Evolutionary conservation across 2,329 filamentous ascomycete species (phyloP), one percentile per base, ranked within the genome.

Genomic region (Trichoderma sp.): DNA sequence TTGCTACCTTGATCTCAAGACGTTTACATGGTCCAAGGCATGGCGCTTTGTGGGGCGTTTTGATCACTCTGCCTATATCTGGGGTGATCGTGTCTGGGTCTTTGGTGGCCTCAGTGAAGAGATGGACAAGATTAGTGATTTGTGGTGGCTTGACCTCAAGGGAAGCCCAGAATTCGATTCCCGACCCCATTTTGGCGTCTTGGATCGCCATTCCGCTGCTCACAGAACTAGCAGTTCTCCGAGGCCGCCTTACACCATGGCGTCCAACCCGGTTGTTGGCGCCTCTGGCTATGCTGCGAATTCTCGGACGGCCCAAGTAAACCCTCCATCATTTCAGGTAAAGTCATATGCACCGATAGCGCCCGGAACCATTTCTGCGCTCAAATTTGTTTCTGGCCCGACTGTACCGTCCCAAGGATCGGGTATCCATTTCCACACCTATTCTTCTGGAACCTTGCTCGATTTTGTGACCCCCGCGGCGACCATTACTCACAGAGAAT

Each of bases 121-220:
- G 72, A 97, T 98, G 93, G 94, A 98, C 81, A 94, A 97, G 74
- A 93, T 92, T 70, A 94, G 93, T 69, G 95, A 99, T 78, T 86
- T 99, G 52, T 97, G 93, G 92, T 99, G 95, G 94, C 84, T 99
- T 52, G 95, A 99, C 79, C 86, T 99, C 59, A 94, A 97, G 77
- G 93, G 93, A 37, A 93, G 88, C 69, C 93, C 94, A 1, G 92
- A 93, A 56, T 94, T 97, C 72, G 90, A 93, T 73, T 88, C 89
- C 39, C 83, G 87, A 32, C 89, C 91, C 64, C 87, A 81, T 34
- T 79, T 86, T 10, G 85, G 85, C 61, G 76, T 80, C 22, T 80
- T 84, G 25, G 85, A 87, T 70, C 84, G 84, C 50, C 79, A 82
- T 34, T 75, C 78, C 0, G 68, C 78, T 19, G 74, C 76, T 48